Evolutionary conservation across 352 stramenopile species (phyloP), one percentile per base, ranked within the genome.

Genomic region (Phytophthora sansomeana): DNA sequence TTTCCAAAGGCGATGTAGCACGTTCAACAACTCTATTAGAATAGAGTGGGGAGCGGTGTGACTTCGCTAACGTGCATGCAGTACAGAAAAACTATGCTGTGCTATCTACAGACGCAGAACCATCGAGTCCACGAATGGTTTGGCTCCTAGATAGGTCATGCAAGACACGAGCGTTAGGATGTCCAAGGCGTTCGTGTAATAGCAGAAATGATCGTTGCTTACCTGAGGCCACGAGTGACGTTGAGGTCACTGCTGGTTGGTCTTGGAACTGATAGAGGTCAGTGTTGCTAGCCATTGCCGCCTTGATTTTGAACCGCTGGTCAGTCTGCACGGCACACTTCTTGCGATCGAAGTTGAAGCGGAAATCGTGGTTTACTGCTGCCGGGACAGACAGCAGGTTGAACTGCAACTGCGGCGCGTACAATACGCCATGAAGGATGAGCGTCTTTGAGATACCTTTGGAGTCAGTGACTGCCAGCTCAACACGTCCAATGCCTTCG

Each of bases 61-160:
- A n/a, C 55, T 69, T 74, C 39, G 58, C 65, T 61, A 73, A 58
- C 39, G 21, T 55, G 43, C 65, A 64, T 11, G 58, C 42, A n/a
- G 33, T 26, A 24, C 58, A 73, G 33, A 63, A 59, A 32, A 67
- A 64, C 2, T 51, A 11, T 49, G 33, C 30, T 7, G 41, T 24
- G 32, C 7, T 16, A 16, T 42, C 29, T 41, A 55, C 9, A 53
- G 38, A n/a, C n/a, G n/a, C n/a, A n/a, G n/a, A n/a, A n/a, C n/a
- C n/a, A n/a, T n/a, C n/a, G n/a, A n/a, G n/a, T 58, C 58, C 58
- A 30, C 26, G 14, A 48, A 43, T 44, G 29, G 39, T 29, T 60
- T 43, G 28, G 26, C 39, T 60, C 39, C 29, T 59, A 55, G 48
- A 59, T 57, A 55, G 21, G 30, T 50, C 49, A 42, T 59, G 39